Percentiles rank a stretch among this genome's conserved stretches.
phyloP scores from a whole-genome alignment of 2,329 filamentous ascomycete species.

The Elsinoe fawcettii region DNA sequence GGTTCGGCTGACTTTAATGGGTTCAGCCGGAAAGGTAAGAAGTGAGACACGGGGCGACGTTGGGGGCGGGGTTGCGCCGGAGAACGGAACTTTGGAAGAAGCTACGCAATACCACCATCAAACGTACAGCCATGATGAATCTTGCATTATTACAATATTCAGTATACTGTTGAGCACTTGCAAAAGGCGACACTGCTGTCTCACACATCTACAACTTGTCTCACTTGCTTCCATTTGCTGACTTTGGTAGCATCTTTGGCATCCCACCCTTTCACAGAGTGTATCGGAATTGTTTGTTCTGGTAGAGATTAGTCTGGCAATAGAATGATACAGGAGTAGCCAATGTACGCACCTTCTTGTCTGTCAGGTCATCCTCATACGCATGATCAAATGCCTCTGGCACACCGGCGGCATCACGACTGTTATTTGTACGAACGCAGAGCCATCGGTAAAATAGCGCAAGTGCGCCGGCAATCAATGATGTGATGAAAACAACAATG shows the following conservation, averaged over 20 bases:
- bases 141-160: too few relatives aligned
- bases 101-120: too few relatives aligned
- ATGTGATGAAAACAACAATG: conserved; percentile 32
- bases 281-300: conserved; percentile 12
- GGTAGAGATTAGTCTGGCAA: not conserved
- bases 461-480: conserved; percentile 31
- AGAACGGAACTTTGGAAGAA: too few relatives aligned
- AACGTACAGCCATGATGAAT: too few relatives aligned
- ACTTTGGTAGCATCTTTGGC: not conserved
- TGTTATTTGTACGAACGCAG: conserved; percentile 39
- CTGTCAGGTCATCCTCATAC: conserved; percentile 47
- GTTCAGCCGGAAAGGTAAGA: not conserved
- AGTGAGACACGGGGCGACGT: not conserved
- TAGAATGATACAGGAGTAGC: too few relatives aligned
- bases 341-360: conserved; percentile 26
- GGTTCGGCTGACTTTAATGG: not conserved
- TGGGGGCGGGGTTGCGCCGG: not conserved
- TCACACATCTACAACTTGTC: not conserved
- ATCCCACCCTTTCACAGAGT: not conserved
- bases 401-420: conserved; percentile 36
- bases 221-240: not conserved
- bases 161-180: too few relatives aligned
- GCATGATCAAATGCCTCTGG: conserved; percentile 45
- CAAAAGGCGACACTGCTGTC: not conserved
- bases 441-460: conserved; percentile 39